Evolutionary conservation across 2,329 filamentous ascomycete genomes (phyloP).

Genomic region (Westerdykella ornata): DNA sequence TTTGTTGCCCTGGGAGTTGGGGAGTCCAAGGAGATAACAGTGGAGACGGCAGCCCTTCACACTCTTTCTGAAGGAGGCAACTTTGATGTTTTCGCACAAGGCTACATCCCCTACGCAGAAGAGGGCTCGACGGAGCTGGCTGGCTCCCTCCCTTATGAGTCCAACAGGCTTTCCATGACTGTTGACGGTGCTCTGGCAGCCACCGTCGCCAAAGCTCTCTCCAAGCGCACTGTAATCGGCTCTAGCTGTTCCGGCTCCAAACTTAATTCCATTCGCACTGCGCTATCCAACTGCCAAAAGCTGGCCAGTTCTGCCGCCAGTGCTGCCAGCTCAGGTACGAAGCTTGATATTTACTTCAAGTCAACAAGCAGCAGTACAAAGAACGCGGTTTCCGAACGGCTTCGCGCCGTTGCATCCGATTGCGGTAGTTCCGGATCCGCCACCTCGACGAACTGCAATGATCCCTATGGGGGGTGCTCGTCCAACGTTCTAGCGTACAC

Average conservation of each 20-base stretch:
- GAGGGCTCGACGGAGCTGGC: slow-evolving; percentile 50
- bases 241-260: slow-evolving; percentile 50
- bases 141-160: slow-evolving; percentile 51
- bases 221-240: slow-evolving; percentile 49
- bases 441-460: slow-evolving; percentile 54
- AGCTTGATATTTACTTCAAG: slow-evolving; percentile 60
- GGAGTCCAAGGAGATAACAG: slow-evolving; percentile 48
- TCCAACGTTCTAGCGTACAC: slow-evolving; percentile 54
- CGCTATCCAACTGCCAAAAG: slow-evolving; percentile 49
- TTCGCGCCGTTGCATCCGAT: slow-evolving; percentile 47
- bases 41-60: slow-evolving; percentile 53
- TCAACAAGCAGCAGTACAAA: slow-evolving; percentile 44
- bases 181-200: slow-evolving; percentile 53
- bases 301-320: slow-evolving; percentile 50
- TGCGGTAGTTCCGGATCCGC: slow-evolving; percentile 48
- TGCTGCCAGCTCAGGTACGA: slow-evolving; percentile 42
- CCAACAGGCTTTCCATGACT: slow-evolving; percentile 52
- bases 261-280: slow-evolving; percentile 43
- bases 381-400: slow-evolving; percentile 26
- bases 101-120: slow-evolving; percentile 34
- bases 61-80: slow-evolving; percentile 47
- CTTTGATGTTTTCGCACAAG: slow-evolving; percentile 52
- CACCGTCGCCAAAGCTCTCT: slow-evolving; percentile 41
- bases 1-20: slow-evolving; percentile 46
- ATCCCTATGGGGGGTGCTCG: slow-evolving; percentile 49